phyloP scores from a whole-genome alignment of 768 basidiomycete genomes.

The Lactifluus subvellereus region DNA sequence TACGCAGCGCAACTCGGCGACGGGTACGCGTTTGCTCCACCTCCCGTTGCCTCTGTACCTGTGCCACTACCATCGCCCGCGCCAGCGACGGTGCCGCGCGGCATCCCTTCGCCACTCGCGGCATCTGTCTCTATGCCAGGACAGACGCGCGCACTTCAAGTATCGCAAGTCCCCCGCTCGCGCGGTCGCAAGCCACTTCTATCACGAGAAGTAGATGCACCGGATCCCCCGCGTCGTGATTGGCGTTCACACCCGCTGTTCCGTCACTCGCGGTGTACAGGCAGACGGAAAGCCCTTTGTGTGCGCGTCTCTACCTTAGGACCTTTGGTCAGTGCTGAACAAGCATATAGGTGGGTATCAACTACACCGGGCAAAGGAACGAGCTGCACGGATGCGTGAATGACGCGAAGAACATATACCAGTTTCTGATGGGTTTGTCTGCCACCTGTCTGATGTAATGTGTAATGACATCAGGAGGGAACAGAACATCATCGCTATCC shows the following conservation, averaged over 20 bases:
- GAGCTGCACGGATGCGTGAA: conserved; percentile 85
- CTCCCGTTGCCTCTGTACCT: background rate
- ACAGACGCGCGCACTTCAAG: conserved; percentile 1
- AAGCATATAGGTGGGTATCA: conserved; percentile 71
- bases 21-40: background rate
- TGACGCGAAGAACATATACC: conserved; percentile 75
- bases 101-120: background rate
- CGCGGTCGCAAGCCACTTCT: conserved; percentile 1
- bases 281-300: conserved; percentile 82
- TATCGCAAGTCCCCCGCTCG: background rate
- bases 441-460: conserved; percentile 1
- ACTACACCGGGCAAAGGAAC: conserved; percentile 66
- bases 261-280: conserved; percentile 86
- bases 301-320: conserved; percentile 39
- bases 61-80: background rate
- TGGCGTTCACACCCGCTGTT: conserved; percentile 36
- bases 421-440: conserved; percentile 67
- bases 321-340: background rate
- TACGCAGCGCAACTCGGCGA: background rate
- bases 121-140: background rate
- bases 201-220: conserved; percentile 7
- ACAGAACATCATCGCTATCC: conserved; percentile 26
- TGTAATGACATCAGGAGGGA: background rate
- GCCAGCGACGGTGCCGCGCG: background rate
- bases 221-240: background rate